Percentiles rank a stretch among this genome's conserved stretches.
Conservation (phyloP, 805 yeast genomes). For the Nematodospora valgi region DNA sequence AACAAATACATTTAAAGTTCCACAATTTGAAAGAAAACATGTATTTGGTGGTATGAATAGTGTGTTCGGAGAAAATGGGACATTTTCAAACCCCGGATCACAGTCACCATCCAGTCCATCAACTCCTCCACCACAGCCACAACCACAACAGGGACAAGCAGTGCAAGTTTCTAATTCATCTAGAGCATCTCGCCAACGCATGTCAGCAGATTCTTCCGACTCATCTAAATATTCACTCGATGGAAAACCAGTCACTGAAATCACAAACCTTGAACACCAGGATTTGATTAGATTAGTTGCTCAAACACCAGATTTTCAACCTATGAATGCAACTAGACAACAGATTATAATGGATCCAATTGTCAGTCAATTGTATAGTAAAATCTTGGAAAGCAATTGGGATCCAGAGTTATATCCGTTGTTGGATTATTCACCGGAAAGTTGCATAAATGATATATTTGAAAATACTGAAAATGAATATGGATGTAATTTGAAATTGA, state of each 20-base stretch:
- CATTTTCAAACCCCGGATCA: slow-evolving; percentile 1
- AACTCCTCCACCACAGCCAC: background rate
- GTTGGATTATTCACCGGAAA: slow-evolving; percentile 60
- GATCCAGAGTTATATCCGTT: slow-evolving; percentile 45
- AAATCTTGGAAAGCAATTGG: slow-evolving; percentile 60
- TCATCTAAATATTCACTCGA: no score
- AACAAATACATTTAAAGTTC: slow-evolving; percentile 27
- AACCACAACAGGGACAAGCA: background rate
- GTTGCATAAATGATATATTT: slow-evolving; percentile 72
- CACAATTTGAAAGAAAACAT: slow-evolving; percentile 38
- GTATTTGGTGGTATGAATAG: slow-evolving; percentile 52
- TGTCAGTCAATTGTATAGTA: slow-evolving; percentile 47
- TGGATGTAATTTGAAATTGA: slow-evolving; percentile 37
- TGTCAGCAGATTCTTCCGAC: no score
- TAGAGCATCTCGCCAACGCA: background rate
- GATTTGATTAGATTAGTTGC: background rate
- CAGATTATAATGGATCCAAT: slow-evolving; percentile 44
- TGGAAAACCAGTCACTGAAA: no score
- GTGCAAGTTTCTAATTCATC: background rate
- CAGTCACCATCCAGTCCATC: slow-evolving; percentile 1
- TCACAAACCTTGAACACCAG: background rate
- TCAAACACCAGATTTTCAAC: background rate
- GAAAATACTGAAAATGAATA: slow-evolving; percentile 49
- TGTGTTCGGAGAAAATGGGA: slow-evolving; percentile 19
- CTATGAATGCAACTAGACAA: slow-evolving; percentile 1